phyloP scores from a whole-genome alignment of 2,329 filamentous ascomycete genomes.

The Truncatella angustata region DNA sequence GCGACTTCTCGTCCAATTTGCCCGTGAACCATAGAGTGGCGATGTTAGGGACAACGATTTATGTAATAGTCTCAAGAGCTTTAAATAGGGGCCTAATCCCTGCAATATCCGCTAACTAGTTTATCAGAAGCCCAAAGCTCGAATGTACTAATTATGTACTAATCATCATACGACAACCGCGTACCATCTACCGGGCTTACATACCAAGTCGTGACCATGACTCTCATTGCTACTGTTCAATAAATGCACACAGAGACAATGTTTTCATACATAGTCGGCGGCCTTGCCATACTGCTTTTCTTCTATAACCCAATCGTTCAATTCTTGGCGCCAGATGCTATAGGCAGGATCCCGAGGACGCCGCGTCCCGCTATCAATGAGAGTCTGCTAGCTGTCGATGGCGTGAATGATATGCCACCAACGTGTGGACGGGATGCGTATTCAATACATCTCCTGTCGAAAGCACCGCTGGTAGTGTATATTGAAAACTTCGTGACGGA shows the following conservation, averaged over 20 bases:
- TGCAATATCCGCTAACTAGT: not conserved
- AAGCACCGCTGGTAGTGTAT: conserved; percentile 52
- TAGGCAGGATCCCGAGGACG: conserved; percentile 30
- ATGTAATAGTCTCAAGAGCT: conserved; percentile 4
- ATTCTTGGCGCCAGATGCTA: conserved; percentile 30
- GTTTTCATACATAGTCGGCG: conserved; percentile 43
- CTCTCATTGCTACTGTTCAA: conserved; percentile 5
- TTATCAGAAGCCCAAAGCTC: not conserved
- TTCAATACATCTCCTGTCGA: conserved; percentile 44
- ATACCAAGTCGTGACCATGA: conserved; percentile 1
- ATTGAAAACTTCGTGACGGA: conserved; percentile 48
- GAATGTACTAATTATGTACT: not conserved
- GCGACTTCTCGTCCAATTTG: too few relatives aligned
- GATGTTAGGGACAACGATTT: too few relatives aligned
- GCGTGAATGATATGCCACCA: conserved; percentile 30
- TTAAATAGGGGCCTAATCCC: not conserved
- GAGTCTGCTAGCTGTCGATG: conserved; percentile 49
- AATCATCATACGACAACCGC: conserved; percentile 6
- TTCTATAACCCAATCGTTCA: conserved; percentile 42
- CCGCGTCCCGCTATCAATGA: conserved; percentile 48
- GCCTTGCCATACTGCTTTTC: conserved; percentile 41
- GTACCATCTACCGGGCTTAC: not conserved
- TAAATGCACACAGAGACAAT: conserved; percentile 24
- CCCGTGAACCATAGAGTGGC: too few relatives aligned
- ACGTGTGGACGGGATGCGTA: conserved; percentile 41